A percentile compares a stretch with the other conserved stretches of the same genome.
Conservation (phyloP, 1,284 basidiomycete genomes). For the Fomes fomentarius region DNA sequence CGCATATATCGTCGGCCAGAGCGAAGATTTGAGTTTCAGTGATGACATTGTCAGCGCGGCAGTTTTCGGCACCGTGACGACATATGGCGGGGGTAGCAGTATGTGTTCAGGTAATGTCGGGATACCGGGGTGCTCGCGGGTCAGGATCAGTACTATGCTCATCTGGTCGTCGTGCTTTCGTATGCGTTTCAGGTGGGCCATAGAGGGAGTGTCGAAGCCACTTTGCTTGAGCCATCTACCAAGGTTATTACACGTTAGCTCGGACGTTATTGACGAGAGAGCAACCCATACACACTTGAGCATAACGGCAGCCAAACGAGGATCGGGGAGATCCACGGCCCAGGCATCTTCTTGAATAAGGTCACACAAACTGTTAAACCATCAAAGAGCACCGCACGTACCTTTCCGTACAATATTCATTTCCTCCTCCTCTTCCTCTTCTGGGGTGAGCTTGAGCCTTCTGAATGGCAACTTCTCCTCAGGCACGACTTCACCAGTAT, state of each 20-base stretch:
- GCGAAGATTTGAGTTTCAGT: conserved; percentile 61
- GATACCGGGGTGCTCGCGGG: conserved; percentile 26
- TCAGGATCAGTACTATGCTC: conserved; percentile 56
- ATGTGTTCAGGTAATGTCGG: conserved; percentile 34
- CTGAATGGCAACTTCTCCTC: conserved; percentile 67
- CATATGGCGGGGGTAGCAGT: conserved; percentile 52
- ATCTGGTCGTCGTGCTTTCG: conserved; percentile 52
- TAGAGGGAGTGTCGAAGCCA: conserved; percentile 59
- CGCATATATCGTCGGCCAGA: conserved; percentile 85
- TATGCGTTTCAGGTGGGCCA: conserved; percentile 83
- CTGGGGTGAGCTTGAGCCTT: conserved; percentile 55
- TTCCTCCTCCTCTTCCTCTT: conserved; percentile 63
- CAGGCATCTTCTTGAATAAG: conserved; percentile 58
- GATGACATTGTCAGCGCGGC: conserved; percentile 76
- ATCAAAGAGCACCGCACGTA: conserved; percentile 29
- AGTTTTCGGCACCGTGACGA: conserved; percentile 65
- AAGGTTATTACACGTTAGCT: too few relatives aligned
- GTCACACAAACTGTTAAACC: background rate
- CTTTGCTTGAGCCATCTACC: conserved; percentile 68
- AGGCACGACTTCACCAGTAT: conserved; percentile 48
- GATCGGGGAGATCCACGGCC: conserved; percentile 84
- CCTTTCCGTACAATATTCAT: conserved; percentile 58
- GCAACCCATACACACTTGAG: conserved; percentile 55
- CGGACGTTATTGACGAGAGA: too few relatives aligned
- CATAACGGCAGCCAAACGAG: conserved; percentile 60